Percentiles rank a stretch among this genome's conserved stretches.
Conservation (phyloP, 23 red algal species). For the Chondrus crispus region DNA sequence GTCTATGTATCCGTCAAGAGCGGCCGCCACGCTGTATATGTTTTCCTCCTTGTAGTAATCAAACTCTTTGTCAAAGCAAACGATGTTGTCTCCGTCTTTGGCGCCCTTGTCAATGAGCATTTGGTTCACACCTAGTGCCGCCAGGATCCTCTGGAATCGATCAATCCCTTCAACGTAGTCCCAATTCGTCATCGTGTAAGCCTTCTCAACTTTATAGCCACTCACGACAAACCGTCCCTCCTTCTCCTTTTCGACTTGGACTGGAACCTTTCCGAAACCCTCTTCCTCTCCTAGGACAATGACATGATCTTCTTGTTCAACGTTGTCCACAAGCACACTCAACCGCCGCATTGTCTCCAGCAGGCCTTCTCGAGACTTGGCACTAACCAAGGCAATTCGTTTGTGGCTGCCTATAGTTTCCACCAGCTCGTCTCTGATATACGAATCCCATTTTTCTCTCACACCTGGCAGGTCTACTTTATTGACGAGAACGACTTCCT, state of each 20-base stretch:
- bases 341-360: constrained; percentile 60
- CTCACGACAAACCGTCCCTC: constrained; percentile 18
- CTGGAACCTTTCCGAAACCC: neutral
- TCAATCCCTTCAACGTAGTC: constrained; percentile 86
- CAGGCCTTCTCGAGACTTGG: constrained; percentile 64
- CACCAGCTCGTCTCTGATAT: constrained; percentile 39
- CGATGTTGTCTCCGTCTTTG: constrained; percentile 78
- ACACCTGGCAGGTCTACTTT: constrained; percentile 90
- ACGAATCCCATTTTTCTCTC: constrained; percentile 28
- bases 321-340: constrained; percentile 33
- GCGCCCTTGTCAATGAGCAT: constrained; percentile 69
- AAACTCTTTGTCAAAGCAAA: constrained; percentile 70
- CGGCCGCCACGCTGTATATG: constrained; percentile 64
- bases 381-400: constrained; percentile 78
- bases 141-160: constrained; percentile 94
- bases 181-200: constrained; percentile 94
- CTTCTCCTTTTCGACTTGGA: neutral
- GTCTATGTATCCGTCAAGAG: constrained; percentile 57
- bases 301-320: neutral
- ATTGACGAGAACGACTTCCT: constrained; percentile 86
- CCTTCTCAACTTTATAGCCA: constrained; percentile 57
- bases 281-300: constrained; percentile 40
- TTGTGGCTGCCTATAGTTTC: constrained; percentile 50
- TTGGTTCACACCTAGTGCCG: constrained; percentile 68
- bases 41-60: constrained; percentile 80